Evolutionary conservation across 140 eudicot genomes (phyloP), one percentile per base, ranked within the genome.

Genomic region (Erigeron philadelphicus): DNA sequence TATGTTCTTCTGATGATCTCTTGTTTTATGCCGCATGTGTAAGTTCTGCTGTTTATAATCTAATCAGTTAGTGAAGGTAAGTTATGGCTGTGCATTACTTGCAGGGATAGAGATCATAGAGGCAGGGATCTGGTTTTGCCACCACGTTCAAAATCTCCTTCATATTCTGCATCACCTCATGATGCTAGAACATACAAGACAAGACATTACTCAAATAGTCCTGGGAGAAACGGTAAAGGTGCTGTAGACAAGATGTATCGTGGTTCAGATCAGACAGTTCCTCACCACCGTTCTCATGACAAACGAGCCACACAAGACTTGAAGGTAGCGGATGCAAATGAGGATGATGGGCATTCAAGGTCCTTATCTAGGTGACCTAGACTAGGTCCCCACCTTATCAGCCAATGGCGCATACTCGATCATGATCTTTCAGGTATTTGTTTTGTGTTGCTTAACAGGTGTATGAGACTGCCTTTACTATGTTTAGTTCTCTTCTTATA

Each of bases 111-210:
- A 73, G 80, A 75, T 75, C 80, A 23, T 58, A 77, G 68, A 71
- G 54, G 71, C 4, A 63, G 82, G 65, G 82, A 67, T 62, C 43
- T 73, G 6, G n/a, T 57, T 75, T 42, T 72, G 6, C 71, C 71
- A 12, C 67, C 77, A 64, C 61, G 45, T 52, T 67, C 85, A 9
- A 72, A 82, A 42, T 71, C 83, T 11, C 19, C 68, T 50, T 81
- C 83, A 54, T 72, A 67, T 3, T 80, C 84, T 49, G 38, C 15
- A 18, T 75, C 86, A 13, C 86, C 86, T 78, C 75, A 52, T 74
- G 83, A 73, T 23, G 75, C 13, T 59, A 66, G 67, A 73, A 63
- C 71, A 62, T 43, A 71, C 18, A 76, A 64, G 50, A 64, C 86
- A 19, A 61, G 43, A 44, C 68, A 45, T 71, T 21, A 46, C 57